Percentiles rank a stretch among this genome's conserved stretches.
These are phyloP conservation scores for Penicillium arizonense DNA, from an alignment of 495 filamentous ascomycete genomes.

Conservation along the genomic window DNA sequence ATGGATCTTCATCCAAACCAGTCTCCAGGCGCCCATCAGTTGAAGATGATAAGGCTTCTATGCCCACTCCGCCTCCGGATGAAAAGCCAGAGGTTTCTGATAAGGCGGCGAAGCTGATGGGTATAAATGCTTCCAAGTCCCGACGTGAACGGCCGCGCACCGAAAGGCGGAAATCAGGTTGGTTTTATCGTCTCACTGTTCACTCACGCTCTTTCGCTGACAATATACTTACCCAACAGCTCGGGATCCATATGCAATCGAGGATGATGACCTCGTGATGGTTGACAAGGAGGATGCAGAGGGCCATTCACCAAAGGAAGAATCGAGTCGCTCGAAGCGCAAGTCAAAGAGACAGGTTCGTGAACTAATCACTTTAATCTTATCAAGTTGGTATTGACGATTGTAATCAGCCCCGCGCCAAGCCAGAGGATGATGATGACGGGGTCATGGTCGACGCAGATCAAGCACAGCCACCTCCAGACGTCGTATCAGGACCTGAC, in stretches of 20 bases:
- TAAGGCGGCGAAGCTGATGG: conserved; percentile 63
- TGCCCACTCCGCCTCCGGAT: conserved; percentile 55
- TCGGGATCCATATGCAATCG: conserved; percentile 58
- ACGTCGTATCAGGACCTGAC: conserved; percentile 51
- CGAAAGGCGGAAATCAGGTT: conserved; percentile 42
- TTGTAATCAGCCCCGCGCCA: conserved; percentile 25
- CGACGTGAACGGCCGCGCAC: conserved; percentile 35
- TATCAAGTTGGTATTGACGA: background rate
- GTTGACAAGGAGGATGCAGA: conserved; percentile 49
- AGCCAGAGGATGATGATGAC: conserved; percentile 39
- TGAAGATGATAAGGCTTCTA: conserved; percentile 39
- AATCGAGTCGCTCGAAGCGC: conserved; percentile 34
- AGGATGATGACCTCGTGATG: conserved; percentile 59
- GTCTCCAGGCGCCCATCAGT: conserved; percentile 49
- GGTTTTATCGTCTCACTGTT: background rate
- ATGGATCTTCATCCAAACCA: conserved; percentile 30
- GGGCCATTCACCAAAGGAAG: conserved; percentile 38
- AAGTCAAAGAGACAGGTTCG: conserved; percentile 40
- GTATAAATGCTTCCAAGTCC: conserved; percentile 37
- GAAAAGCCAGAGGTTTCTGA: conserved; percentile 44
- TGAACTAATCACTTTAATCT: background rate
- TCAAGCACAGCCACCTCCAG: conserved; percentile 32
- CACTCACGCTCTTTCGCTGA: background rate
- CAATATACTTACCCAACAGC: conserved; percentile 27
- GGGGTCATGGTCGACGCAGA: conserved; percentile 48